Percentiles rank a stretch among this genome's conserved stretches.
Evolutionary conservation across 768 basidiomycete species (phyloP).

Genomic region (Auriscalpium vulgare): DNA sequence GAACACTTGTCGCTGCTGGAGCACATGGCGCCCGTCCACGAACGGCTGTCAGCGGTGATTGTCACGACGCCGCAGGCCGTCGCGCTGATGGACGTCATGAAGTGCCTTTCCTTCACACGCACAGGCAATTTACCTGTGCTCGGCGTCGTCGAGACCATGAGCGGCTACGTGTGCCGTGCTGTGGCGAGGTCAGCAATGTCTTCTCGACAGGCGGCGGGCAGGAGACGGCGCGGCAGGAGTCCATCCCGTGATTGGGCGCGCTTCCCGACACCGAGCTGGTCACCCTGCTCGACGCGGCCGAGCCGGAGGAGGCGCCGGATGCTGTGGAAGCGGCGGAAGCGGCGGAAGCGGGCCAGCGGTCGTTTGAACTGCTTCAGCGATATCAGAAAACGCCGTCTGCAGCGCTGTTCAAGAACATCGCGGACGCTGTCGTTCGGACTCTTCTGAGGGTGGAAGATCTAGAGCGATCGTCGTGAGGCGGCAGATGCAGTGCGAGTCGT

Average conservation of each 20-base stretch:
- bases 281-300: conserved; percentile 68
- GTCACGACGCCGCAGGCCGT: conserved; percentile 98
- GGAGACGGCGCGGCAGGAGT: conserved; percentile 75
- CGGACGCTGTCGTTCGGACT: conserved; percentile 32
- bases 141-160: conserved; percentile 97
- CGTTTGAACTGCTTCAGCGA: conserved; percentile 46
- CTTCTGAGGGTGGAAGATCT: conserved; percentile 14
- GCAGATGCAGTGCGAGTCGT: background rate
- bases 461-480: background rate
- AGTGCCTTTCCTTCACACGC: conserved; percentile 92
- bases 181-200: conserved; percentile 89
- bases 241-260: conserved; percentile 71
- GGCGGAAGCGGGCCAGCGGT: conserved; percentile 18
- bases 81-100: conserved; percentile 89
- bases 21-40: conserved; percentile 80
- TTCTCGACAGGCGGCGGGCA: conserved; percentile 93
- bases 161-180: conserved; percentile 95
- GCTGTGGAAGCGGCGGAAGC: conserved; percentile 9
- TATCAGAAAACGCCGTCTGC: conserved; percentile 67
- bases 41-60: conserved; percentile 73
- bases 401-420: conserved; percentile 57
- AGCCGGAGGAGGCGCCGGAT: conserved; percentile 15
- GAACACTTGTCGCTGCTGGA: conserved; percentile 95
- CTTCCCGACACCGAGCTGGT: conserved; percentile 91
- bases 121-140: conserved; percentile 80